Evolutionary conservation across 768 basidiomycete genomes (phyloP), one percentile per base, ranked within the genome.

Genomic region (Psilocybe sp.): DNA sequence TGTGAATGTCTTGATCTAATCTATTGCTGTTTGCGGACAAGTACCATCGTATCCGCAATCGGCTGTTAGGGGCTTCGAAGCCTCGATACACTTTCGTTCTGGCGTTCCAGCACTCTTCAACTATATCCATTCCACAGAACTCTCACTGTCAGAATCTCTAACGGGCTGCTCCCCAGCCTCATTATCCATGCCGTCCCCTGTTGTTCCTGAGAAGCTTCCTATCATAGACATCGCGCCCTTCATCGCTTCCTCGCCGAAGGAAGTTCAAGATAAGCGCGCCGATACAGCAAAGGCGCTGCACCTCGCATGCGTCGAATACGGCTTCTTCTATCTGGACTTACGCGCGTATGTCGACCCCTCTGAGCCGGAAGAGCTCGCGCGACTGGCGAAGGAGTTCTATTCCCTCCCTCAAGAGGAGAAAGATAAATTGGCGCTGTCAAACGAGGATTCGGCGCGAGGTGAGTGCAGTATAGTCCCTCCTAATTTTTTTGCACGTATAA

Each of bases 241-340:
- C 59, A 68, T 87, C 36, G 63, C 68, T 37, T 52, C 63, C 11
- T 66, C 68, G 44, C 63, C 66, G 7, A 50, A 60, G 32, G 62
- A 66, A 34, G 43, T 56, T 28, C 23, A 28, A 3, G 68, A 70
- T 28, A 73, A 74, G 18, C 75, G 79, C 39, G 64, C 69, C 12
- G 69, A 75, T 4, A 71, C 75, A 1, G 75, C 80, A 19, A 74
- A 75, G 10, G 80, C 82, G 0, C 67, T 95, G 14, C 92, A 92
- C 59, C 62, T 68, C 0, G 90, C 91, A 7, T 91, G 90, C 59
- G 60, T 87, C 16, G 72, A 87, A 47, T 90, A 81, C 48, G 93
- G 93, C 0, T 96, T 96, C 76, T 94, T 96, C 71, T 96, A 95
- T 66, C 73, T 94, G 40, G 80, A 92, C 52, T 71, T 92, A 40